A percentile compares a stretch with the other conserved stretches of the same genome.
Conservation (phyloP, 192 early-diverging fungal species). For the Phlyctochytrium bullatum region DNA sequence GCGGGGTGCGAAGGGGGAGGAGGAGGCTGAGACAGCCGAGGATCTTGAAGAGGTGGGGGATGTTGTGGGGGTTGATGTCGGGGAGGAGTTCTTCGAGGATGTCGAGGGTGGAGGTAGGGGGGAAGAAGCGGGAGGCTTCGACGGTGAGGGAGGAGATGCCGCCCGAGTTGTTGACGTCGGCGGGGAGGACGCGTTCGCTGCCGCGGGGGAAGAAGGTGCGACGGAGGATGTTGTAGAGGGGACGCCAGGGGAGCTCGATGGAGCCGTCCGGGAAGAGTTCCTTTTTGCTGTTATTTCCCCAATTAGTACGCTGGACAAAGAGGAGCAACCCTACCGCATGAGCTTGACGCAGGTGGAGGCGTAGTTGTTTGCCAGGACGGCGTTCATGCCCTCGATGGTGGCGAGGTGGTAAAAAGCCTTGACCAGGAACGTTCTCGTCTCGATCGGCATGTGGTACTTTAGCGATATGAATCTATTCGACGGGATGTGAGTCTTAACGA, state of each 20-base stretch:
- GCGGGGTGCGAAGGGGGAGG: conserved; percentile 54
- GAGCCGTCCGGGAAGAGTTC: conserved; percentile 58
- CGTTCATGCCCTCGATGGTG: conserved; percentile 65
- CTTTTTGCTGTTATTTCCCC: conserved; percentile 52
- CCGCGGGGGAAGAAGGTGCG: conserved; percentile 30
- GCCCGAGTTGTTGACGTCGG: conserved; percentile 23
- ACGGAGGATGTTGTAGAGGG: conserved; percentile 58
- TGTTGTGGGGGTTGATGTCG: conserved; percentile 65
- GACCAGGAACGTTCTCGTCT: conserved; percentile 56
- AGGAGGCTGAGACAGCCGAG: conserved; percentile 67
- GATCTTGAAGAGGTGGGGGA: conserved; percentile 53
- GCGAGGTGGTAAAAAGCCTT: conserved; percentile 64
- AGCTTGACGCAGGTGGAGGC: conserved; percentile 55
- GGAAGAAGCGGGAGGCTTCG: conserved; percentile 62
- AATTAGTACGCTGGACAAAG: not conserved
- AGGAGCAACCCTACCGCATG: conserved; percentile 56
- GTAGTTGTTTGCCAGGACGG: conserved; percentile 62
- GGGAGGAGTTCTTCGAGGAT: conserved; percentile 81
- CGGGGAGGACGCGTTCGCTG: conserved; percentile 14
- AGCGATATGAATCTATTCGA: conserved; percentile 19
- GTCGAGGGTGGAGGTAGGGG: conserved; percentile 58
- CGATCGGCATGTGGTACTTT: conserved; percentile 55
- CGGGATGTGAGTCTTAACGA: not conserved
- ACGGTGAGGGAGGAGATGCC: not conserved
- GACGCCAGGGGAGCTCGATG: conserved; percentile 72